Evolutionary conservation across 306 rosid genomes (phyloP).

Genomic region (Dalbergia cultrata): DNA sequence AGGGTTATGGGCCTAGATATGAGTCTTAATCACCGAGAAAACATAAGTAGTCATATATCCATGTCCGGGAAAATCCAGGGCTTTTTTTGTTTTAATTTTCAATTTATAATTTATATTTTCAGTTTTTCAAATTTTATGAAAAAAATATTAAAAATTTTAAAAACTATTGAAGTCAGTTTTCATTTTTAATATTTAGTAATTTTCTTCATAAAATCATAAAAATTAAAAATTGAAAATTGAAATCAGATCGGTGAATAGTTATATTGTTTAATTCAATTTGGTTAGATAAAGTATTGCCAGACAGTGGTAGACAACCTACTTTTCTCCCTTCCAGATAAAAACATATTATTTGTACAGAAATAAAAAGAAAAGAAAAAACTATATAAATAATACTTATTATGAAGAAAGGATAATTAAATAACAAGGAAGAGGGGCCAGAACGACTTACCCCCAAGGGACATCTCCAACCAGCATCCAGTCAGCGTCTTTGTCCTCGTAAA

Average conservation of each 20-base stretch:
- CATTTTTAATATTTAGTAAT: no score
- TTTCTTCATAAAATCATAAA: no score
- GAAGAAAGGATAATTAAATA: not conserved
- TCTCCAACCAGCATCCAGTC: constrained; percentile 91
- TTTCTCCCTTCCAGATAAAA: not conserved
- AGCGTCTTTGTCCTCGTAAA: constrained; percentile 88
- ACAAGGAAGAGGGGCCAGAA: not conserved
- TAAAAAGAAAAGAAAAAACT: no score
- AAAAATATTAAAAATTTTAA: no score
- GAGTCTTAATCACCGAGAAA: not conserved
- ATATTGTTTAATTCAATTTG: not conserved
- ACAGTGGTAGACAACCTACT: not conserved
- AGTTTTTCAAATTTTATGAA: no score
- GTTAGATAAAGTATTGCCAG: not conserved
- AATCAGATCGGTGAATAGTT: no score
- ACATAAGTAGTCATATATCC: no score
- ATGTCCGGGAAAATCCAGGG: no score
- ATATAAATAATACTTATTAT: not conserved
- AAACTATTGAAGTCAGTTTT: no score
- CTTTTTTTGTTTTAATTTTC: no score
- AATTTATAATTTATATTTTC: no score
- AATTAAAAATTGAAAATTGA: no score
- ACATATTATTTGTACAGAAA: not conserved
- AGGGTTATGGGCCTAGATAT: not conserved
- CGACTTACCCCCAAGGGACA: constrained; percentile 87